phyloP scores from a whole-genome alignment of 257 asterid genomes.

The Solanum okadae region DNA sequence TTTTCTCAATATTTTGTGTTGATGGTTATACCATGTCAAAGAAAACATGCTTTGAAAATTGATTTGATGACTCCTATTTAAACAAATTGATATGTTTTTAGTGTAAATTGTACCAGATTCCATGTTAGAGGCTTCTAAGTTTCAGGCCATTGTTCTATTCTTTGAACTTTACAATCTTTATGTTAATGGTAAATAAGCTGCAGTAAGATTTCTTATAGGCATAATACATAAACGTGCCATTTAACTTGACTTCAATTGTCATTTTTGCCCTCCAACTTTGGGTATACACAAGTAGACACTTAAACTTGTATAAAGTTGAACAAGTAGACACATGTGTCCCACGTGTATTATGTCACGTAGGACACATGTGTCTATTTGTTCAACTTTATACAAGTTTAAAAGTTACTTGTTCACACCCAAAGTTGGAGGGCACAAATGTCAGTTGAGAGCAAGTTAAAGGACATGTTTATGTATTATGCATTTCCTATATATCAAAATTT shows the following conservation, averaged over 20 bases:
- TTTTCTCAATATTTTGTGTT: not conserved
- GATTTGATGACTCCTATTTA: not conserved
- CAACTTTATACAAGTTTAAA: not conserved
- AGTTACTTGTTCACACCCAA: not conserved
- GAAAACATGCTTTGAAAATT: not conserved
- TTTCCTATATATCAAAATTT: not conserved
- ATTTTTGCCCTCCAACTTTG: too few species aligned
- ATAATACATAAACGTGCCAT: too few species aligned
- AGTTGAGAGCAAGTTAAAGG: not conserved
- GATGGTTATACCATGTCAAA: not conserved
- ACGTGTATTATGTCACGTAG: not conserved
- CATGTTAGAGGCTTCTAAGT: not conserved
- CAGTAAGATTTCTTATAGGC: not conserved
- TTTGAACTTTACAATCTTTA: not conserved
- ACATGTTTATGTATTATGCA: too few species aligned
- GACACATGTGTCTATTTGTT: not conserved
- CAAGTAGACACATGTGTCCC: not conserved
- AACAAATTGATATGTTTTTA: not conserved
- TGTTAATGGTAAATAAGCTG: not conserved
- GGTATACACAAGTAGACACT: too few species aligned
- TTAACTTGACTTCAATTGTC: too few species aligned
- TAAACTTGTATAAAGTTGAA: too few species aligned
- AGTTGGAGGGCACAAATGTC: not conserved
- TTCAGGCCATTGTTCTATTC: not conserved
- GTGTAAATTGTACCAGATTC: not conserved